Base-by-base conservation (phyloP, 768 basidiomycete genomes). In the Trametes cubensis region DNA sequence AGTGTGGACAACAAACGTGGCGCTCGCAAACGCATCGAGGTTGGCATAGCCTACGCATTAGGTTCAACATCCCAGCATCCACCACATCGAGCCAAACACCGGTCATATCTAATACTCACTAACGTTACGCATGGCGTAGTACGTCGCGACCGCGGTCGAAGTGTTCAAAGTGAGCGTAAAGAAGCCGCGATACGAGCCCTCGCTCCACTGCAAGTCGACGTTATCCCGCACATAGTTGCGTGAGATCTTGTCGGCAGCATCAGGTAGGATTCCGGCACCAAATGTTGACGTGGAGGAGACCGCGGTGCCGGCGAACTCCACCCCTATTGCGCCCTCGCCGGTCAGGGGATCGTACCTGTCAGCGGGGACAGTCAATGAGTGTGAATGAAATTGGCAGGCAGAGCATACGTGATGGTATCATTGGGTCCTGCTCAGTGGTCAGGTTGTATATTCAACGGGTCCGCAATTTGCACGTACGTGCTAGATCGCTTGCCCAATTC, bases 281-380 rank as follows among this genome's bases (percentile, higher is more conserved):
- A 85, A 83, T 5, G 80, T 62, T 17, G 82, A 82, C 5, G 68
- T 67, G 1, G 83, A 84, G 0, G 83, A 80, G 14, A 87, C 85
- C 0, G 83, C 83, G 0, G 85, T 84, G 1, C 85, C 85, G 14
- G 84, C 84, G 64, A 85, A 85, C 72, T 87, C 85, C 11, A 86
- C 85, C 13, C 80, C 84, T 49, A 83, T 75, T 1, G 80, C 80
- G 10, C 84, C 83, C 8, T 71, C 58, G 6, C 84, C 84, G 1
- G 80, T 81, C 10, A 65, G 61, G 2, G 82, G 75, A 63, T 85
- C 70, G 72, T 84, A 85, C 26, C 81, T 81, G 46, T 20, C 13
- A 30, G 26, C 38, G 14, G 14, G 23, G 11, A 28, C 17, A 23
- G 58, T 23, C n/a, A 34, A 25, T 45, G 20, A 17, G 4, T 11